Base-by-base conservation (phyloP, 345 rosid genomes). In the Populus alba region DNA sequence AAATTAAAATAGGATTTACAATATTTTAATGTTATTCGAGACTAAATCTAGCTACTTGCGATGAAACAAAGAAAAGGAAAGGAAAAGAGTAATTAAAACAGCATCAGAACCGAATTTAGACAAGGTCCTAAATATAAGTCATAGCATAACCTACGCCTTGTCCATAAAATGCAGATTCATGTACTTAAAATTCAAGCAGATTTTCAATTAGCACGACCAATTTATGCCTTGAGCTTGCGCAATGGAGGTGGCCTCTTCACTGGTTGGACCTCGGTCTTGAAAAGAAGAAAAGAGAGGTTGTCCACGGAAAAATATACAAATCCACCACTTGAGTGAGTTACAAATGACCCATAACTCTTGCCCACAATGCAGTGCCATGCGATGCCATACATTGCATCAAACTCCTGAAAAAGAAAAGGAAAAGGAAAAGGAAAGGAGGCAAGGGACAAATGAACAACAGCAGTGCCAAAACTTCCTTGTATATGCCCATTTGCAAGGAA, bases 261-360 rank as follows among this genome's bases (percentile, higher is more conserved):
- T 10, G 87, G 88, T n/a, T 81, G 85, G n/a, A 85, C 86, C 85
- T 88, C 89, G 6, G 92, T 91, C 83, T 90, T 92, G 80, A 92
- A 89, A 47, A 92, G 88, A 66, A 89, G 91, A 75, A 92, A 79
- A 72, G 75, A 88, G 59, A 89, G 78, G 74, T 75, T 89, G 74
- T 86, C 88, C 22, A 76, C 74, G 1, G 86, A 86, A 79, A 86
- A 86, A 77, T 81, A 83, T 45, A 81, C 78, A 63, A 86, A 86
- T 57, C 88, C 86, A 23, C 86, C 86, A 17, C 79, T 83, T 12
- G 88, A 75, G 66, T 83, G 85, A n/a, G 86, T 86, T 70, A 86
- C 86, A 55, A 81, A 86, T 27, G 88, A 86, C 27, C 88, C 86
- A 41, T 81, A 86, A 77, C 86, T 83, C 82, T 86, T 81, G 41